Evolutionary conservation across 1,284 basidiomycete genomes (phyloP).

Genomic region (Microbotryum silenes-acaulis): DNA sequence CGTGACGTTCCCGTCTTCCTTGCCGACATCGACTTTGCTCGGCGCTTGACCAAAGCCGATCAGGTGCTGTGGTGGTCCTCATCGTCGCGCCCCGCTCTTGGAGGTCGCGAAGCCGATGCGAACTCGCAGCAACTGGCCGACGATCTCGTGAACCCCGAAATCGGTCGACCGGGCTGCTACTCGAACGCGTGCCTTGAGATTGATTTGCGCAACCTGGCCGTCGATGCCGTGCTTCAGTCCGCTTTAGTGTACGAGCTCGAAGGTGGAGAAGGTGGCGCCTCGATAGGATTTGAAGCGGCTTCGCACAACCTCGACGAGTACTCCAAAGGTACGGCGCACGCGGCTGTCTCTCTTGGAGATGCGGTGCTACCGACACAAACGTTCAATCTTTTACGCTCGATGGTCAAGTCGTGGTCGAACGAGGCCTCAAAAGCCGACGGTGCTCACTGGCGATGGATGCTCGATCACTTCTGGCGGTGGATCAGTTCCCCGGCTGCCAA

Average conservation of each 20-base stretch:
- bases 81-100: slow-evolving; percentile 80
- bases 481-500: slow-evolving; percentile 73
- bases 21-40: slow-evolving; percentile 84
- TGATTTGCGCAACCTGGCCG: slow-evolving; percentile 81
- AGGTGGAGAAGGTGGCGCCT: slow-evolving; percentile 68
- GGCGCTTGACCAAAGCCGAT: slow-evolving; percentile 76
- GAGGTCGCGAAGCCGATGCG: slow-evolving; percentile 79
- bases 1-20: slow-evolving; percentile 79
- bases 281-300: slow-evolving; percentile 86
- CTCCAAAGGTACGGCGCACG: slow-evolving; percentile 59
- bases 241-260: slow-evolving; percentile 93
- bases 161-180: slow-evolving; percentile 77
- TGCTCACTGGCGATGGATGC: slow-evolving; percentile 49
- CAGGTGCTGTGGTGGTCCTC: slow-evolving; percentile 96
- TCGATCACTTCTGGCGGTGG: slow-evolving; percentile 98
- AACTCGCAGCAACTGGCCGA: slow-evolving; percentile 45
- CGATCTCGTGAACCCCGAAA: slow-evolving; percentile 76
- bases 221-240: slow-evolving; percentile 90
- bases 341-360: slow-evolving; percentile 79
- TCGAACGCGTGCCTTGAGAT: slow-evolving; percentile 89
- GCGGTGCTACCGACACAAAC: slow-evolving; percentile 83
- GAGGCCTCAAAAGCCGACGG: slow-evolving; percentile 60
- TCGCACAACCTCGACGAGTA: slow-evolving; percentile 90
- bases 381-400: slow-evolving; percentile 74
- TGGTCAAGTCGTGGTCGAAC: slow-evolving; percentile 89